Percentiles rank a stretch among this genome's conserved stretches.
Evolutionary conservation across 129 eudicot genomes (phyloP).

Genomic region (Dittrichia graveolens): DNA sequence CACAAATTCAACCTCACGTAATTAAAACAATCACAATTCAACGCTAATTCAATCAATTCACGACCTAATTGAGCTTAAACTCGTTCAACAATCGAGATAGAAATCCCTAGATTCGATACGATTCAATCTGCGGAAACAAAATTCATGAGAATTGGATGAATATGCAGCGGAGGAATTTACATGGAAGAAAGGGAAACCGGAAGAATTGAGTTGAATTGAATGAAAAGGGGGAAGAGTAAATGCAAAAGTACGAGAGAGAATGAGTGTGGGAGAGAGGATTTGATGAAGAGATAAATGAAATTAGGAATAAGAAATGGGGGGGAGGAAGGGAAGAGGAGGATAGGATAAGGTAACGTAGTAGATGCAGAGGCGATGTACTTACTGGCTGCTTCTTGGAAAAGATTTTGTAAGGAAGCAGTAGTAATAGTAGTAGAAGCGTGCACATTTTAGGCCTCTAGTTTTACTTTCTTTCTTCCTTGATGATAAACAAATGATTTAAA

Average conservation of each 20-base stretch:
- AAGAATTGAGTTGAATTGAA: background rate
- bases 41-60: background rate
- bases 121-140: background rate
- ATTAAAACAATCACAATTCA: background rate
- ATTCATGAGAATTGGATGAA: background rate
- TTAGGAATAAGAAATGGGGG: constrained; percentile 8
- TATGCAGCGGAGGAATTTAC: background rate
- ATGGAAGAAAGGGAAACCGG: constrained; percentile 8
- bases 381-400: constrained; percentile 13
- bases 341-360: constrained; percentile 73
- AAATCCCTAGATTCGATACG: background rate
- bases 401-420: background rate
- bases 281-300: constrained; percentile 32
- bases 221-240: constrained; percentile 1
- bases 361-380: constrained; percentile 4
- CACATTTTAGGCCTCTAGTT: constrained; percentile 60
- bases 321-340: constrained; percentile 34
- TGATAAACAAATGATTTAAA: background rate
- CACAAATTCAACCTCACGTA: background rate
- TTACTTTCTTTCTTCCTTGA: background rate
- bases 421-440: constrained; percentile 36
- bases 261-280: constrained; percentile 13
- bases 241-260: constrained; percentile 13
- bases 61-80: background rate
- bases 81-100: background rate